Evolutionary conservation across 1,284 basidiomycete species (phyloP), one percentile per base, ranked within the genome.

Genomic region (Leccinum pachyderme): DNA sequence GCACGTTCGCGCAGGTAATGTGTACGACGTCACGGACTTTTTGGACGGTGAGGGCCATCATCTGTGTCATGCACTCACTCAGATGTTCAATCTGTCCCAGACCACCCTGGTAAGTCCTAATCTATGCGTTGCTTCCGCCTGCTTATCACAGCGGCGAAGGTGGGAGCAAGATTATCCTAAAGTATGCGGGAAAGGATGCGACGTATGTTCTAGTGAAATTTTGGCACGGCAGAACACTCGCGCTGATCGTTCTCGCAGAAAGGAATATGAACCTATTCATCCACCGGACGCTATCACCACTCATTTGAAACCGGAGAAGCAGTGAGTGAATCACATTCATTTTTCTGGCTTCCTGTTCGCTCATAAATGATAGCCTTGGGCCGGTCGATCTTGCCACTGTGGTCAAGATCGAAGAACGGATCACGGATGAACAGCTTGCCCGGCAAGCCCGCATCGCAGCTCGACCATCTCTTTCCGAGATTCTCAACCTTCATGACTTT

Each of bases 401-500:
- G 8, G 73, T 80, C 53, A 82, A 79, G 59, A 77, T 80, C 9
- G 77, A 79, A 55, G 76, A 80, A 5, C 55, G 53, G 49, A 71
- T 86, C 9, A 84, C 83, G 0, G 78, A 84, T 25, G 80, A 79
- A 53, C 86, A 89, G 68, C 83, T 81, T 63, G 79, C 73, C 1
- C 80, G 86, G 12, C 76, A 77, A 59, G 74, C 77, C 41, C 81
- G 81, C 2, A 60, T 84, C 22, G 72, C 74, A 12, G 75, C 78
- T 49, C 77, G 84, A 53, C 93, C 93, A 0, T 75, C 82, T 2
- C 76, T 97, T 24, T 80, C 81, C 49, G 85, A 91, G 71, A 88
- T 94, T 52, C 77, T 96, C 33, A 94, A 89, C 63, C 73, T 97
- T 62, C 92, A 95, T 71, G 94, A 98, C 71, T 95, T 98, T 61